These are phyloP conservation scores for Mariannaea sp. DNA, from an alignment of 2,329 filamentous ascomycete genomes.

Conservation along the genomic window DNA sequence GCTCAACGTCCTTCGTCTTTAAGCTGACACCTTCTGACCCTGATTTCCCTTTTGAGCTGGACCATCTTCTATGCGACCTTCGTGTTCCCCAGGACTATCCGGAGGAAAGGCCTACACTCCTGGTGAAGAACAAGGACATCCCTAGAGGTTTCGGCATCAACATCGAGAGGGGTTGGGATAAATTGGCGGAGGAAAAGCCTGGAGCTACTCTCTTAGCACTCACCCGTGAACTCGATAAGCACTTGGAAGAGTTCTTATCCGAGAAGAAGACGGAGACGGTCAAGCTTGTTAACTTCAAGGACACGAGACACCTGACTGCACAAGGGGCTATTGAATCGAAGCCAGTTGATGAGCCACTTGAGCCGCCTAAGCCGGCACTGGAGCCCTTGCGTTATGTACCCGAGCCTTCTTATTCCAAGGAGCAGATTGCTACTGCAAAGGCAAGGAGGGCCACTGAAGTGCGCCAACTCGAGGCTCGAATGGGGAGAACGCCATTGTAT, in stretches of 20 bases:
- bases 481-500: slow-evolving; percentile 70
- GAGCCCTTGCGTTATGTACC: slow-evolving; percentile 43
- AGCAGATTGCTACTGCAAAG: slow-evolving; percentile 66
- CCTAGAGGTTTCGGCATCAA: slow-evolving; percentile 75
- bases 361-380: slow-evolving; percentile 21
- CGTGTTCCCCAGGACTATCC: slow-evolving; percentile 70
- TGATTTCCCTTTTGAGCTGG: slow-evolving; percentile 80
- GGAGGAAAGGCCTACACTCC: slow-evolving; percentile 58
- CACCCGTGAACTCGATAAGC: slow-evolving; percentile 72
- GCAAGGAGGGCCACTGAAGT: slow-evolving; percentile 67
- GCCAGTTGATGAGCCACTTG: slow-evolving; percentile 1
- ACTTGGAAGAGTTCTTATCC: slow-evolving; percentile 71
- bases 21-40: slow-evolving; percentile 75
- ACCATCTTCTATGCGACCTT: slow-evolving; percentile 69
- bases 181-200: slow-evolving; percentile 60
- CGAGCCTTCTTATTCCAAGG: slow-evolving; percentile 57
- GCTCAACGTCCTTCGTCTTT: slow-evolving; percentile 65
- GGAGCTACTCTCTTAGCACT: slow-evolving; percentile 66
- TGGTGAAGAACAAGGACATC: slow-evolving; percentile 70
- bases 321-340: slow-evolving; percentile 13
- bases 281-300: slow-evolving; percentile 67
- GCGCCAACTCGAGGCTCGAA: slow-evolving; percentile 74
- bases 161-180: slow-evolving; percentile 74
- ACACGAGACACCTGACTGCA: slow-evolving; percentile 54
- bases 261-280: slow-evolving; percentile 74